Evolutionary conservation across 192 early-diverging fungal species (phyloP).

Genomic region (Coemansia sp.): DNA sequence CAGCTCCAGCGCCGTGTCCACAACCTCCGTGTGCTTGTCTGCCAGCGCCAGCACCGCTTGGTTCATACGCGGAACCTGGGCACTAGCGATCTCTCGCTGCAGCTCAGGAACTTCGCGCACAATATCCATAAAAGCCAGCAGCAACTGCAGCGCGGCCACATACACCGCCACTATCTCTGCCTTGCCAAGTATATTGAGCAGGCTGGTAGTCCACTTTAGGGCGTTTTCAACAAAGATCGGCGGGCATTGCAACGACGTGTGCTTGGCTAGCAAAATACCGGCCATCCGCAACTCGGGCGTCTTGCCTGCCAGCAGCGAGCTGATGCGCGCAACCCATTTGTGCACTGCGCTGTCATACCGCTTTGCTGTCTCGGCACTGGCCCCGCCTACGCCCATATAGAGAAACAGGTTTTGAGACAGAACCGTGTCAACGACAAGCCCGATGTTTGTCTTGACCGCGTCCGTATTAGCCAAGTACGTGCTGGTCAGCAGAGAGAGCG

Average conservation of each 20-base stretch:
- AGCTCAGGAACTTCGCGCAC: constrained; percentile 41
- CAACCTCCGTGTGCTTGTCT: constrained; percentile 36
- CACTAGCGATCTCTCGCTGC: constrained; percentile 35
- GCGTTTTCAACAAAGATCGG: constrained; percentile 30
- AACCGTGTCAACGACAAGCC: constrained; percentile 31
- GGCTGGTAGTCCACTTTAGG: constrained; percentile 31
- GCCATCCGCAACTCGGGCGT: constrained; percentile 39
- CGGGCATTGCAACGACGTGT: constrained; percentile 41
- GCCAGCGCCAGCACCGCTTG: constrained; percentile 33
- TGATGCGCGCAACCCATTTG: constrained; percentile 45
- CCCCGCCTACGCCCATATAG: constrained; percentile 6
- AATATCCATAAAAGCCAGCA: constrained; percentile 36
- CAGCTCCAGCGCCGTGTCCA: constrained; percentile 12
- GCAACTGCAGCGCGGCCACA: constrained; percentile 22
- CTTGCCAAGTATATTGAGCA: constrained; percentile 35
- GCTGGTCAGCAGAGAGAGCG: constrained; percentile 36
- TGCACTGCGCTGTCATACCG: constrained; percentile 34
- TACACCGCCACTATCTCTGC: constrained; percentile 19
- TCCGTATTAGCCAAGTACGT: constrained; percentile 45
- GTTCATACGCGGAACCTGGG: constrained; percentile 46
- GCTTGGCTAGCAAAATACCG: constrained; percentile 41
- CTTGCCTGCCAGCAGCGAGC: constrained; percentile 28
- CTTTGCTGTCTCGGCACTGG: constrained; percentile 16
- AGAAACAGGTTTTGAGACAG: constrained; percentile 40
- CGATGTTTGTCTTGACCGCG: constrained; percentile 22